A percentile compares a stretch with the other conserved stretches of the same genome.
Conservation (phyloP, 2,329 filamentous ascomycete species). For the Rugonectria rugulosa region DNA sequence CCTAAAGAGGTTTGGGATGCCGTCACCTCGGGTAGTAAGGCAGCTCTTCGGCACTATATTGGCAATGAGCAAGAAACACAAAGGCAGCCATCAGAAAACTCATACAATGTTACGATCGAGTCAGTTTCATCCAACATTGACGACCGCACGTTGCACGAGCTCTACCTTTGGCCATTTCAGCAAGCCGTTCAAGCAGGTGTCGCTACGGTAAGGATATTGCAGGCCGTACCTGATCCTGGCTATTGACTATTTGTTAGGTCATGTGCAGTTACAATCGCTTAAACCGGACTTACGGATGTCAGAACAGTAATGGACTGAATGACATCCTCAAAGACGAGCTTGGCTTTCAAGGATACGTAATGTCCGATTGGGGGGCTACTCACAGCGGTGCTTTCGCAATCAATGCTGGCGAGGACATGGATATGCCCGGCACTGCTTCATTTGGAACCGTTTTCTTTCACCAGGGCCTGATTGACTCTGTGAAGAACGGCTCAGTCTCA, state of each 20-base stretch:
- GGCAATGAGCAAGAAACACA: no score
- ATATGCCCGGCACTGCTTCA: constrained; percentile 63
- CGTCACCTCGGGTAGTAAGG: no score
- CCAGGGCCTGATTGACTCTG: no score
- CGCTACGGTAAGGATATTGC: no score
- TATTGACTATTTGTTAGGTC: no score
- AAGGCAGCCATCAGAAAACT: no score
- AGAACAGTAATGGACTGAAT: constrained; percentile 57
- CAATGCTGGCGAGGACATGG: constrained; percentile 57
- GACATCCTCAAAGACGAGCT: constrained; percentile 58
- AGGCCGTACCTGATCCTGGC: no score
- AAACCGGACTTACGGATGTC: constrained; percentile 58
- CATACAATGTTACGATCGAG: no score
- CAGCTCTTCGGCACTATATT: no score
- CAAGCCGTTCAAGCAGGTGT: no score
- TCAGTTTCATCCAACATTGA: constrained; percentile 57
- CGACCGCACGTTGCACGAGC: constrained; percentile 67
- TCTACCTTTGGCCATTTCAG: constrained; percentile 48
- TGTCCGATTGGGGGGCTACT: constrained; percentile 54
- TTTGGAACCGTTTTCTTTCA: no score
- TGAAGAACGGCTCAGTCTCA: not conserved
- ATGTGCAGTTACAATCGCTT: constrained; percentile 56
- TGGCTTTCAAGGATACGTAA: constrained; percentile 55
- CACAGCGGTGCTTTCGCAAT: constrained; percentile 52
- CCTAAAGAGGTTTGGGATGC: no score